Evolutionary conservation across 495 filamentous ascomycete species (phyloP).

Genomic region (Trichoderma virens): DNA sequence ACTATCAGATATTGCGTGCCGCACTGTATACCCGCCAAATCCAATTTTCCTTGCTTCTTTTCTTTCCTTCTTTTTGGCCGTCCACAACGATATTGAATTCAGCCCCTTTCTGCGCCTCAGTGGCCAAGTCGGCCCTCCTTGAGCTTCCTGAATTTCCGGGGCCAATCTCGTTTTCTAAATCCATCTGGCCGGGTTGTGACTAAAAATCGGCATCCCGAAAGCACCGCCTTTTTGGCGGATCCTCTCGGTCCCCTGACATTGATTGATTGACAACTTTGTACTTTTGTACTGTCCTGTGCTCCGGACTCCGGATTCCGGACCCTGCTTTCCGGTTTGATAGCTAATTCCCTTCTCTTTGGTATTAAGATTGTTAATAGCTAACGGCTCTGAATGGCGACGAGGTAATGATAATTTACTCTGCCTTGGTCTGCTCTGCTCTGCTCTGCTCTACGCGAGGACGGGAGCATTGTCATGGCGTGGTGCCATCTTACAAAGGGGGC

Average conservation of each 20-base stretch:
- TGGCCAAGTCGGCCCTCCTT: not conserved
- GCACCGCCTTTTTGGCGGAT: not conserved
- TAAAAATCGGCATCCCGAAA: not conserved
- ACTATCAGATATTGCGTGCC: not conserved
- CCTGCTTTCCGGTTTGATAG: not conserved
- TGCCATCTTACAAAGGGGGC: not conserved
- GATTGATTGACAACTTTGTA: too few species aligned
- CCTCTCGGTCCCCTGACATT: not conserved
- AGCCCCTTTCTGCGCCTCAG: not conserved
- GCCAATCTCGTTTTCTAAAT: slow-evolving; percentile 4
- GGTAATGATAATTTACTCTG: too few species aligned
- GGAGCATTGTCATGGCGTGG: too few species aligned
- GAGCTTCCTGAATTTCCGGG: not conserved
- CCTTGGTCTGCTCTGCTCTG: too few species aligned
- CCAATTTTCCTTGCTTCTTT: not conserved
- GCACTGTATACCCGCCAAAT: not conserved
- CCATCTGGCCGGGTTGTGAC: not conserved
- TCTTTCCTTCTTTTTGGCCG: not conserved
- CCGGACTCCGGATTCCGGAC: not conserved
- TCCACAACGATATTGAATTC: not conserved
- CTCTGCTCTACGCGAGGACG: too few species aligned
- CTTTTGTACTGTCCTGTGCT: not conserved
- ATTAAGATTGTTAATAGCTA: too few species aligned
- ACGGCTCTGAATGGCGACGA: too few species aligned
- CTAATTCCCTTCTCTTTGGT: too few species aligned